Percentiles rank a stretch among this genome's conserved stretches.
phyloP scores from a whole-genome alignment of 2,329 filamentous ascomycete species.

The Cercospora sp. region DNA sequence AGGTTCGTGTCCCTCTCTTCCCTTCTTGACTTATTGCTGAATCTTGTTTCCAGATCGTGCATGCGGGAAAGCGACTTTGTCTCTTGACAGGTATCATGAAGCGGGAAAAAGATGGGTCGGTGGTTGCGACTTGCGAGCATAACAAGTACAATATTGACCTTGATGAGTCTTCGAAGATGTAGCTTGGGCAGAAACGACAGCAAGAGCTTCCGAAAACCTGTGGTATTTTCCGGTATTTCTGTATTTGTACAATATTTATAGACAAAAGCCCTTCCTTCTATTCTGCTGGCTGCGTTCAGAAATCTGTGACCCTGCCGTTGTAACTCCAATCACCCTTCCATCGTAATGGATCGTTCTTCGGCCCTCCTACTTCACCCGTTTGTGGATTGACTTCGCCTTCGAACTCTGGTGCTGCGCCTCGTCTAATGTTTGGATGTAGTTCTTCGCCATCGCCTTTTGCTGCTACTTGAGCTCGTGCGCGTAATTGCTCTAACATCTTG shows the following conservation, averaged over 20 bases:
- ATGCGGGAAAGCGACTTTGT: constrained; percentile 29
- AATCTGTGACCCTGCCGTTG: constrained; percentile 93
- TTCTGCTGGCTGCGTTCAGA: constrained; percentile 47
- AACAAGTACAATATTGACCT: constrained; percentile 33
- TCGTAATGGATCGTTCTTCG: constrained; percentile 92
- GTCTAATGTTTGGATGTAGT: constrained; percentile 68
- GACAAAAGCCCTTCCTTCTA: neutral
- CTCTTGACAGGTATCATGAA: constrained; percentile 29
- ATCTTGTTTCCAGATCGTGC: constrained; percentile 24
- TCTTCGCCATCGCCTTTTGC: constrained; percentile 63
- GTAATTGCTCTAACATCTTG: constrained; percentile 33
- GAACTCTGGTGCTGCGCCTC: constrained; percentile 86
- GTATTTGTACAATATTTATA: constrained; percentile 6
- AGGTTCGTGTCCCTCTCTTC: constrained; percentile 21
- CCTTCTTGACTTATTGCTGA: neutral
- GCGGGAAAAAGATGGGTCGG: constrained; percentile 29
- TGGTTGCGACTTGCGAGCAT: constrained; percentile 32
- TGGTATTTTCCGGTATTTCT: neutral
- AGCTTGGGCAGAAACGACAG: neutral
- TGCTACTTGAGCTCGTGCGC: constrained; percentile 47
- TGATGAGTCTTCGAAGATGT: constrained; percentile 24
- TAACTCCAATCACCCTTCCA: constrained; percentile 90
- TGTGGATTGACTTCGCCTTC: constrained; percentile 87
- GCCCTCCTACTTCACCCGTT: constrained; percentile 93
- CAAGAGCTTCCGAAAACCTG: neutral